Conservation (phyloP, 805 yeast species). For the Tetrapisispora pingtungensis region DNA sequence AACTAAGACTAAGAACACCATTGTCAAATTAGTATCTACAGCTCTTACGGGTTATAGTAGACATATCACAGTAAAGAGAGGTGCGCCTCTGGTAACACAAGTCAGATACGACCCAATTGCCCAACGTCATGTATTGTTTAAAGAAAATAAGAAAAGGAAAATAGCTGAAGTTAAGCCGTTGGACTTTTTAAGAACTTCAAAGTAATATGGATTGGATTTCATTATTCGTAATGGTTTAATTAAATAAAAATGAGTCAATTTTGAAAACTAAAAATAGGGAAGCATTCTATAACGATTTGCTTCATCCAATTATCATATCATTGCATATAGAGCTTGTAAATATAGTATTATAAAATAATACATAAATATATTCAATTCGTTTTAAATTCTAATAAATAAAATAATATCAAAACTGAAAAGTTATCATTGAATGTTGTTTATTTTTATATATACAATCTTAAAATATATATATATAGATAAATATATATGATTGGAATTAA, state of each 20-base stretch:
- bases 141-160: constrained; percentile 81
- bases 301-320: no score
- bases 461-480: background rate
- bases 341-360: background rate
- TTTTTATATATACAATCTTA: background rate
- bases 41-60: constrained; percentile 86
- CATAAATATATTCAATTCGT: background rate
- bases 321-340: background rate
- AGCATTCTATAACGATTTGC: no score
- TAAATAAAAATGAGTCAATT: no score
- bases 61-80: constrained; percentile 71
- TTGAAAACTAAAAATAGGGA: no score
- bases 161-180: constrained; percentile 44
- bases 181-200: constrained; percentile 35
- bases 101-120: constrained; percentile 83
- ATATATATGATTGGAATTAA: background rate
- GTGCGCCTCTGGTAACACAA: constrained; percentile 67
- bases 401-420: background rate
- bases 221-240: no score
- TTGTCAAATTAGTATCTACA: constrained; percentile 76
- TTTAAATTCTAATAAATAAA: background rate
- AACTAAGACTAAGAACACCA: constrained; percentile 68
- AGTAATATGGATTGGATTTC: background rate
- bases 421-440: constrained; percentile 1
- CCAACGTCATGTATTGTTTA: constrained; percentile 82